Base-by-base conservation (phyloP, 2,329 filamentous ascomycete genomes). In the Lachnellula subtilissima region DNA sequence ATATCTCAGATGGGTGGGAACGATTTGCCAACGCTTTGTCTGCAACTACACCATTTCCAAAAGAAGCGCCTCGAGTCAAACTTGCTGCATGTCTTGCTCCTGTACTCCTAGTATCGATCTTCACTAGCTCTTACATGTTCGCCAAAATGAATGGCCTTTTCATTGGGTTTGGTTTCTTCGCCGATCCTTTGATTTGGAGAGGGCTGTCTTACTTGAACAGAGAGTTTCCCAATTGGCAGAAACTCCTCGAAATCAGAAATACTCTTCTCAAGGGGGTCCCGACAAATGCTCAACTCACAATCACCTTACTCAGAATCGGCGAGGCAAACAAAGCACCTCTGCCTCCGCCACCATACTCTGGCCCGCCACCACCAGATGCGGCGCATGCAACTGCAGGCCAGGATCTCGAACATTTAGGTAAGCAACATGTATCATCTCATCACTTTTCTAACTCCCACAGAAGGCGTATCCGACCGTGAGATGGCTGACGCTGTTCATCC, bases 231-330 rank as follows among this genome's bases (percentile, higher is more conserved):
- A 75, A 85, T 62, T 94, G 89, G 89, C 79, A 89, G 65, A 88
- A 87, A 63, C 75, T 90, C 6, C 75, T 93, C 15, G 85, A 91
- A 65, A 73, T 91, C 11, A 80, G 87, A 57, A 91, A 91, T 69
- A 90, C 87, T 0, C 69, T 94, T 1, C 81, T 96, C 50, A 89
- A 88, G 67, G 89, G 89, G 2, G 85, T 94, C 0, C 91, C 91
- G 0, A 96, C 90, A 1, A 94, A 95, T 67, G 89, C 89, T 3
- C 91, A 96, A 67, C 81, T 95, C 17, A 85, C 89, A 0, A 75
- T 95, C 28, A 95, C 90, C 0, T 78, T 95, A 1, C 82, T 95
- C 11, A 87, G 91, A 5, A 84, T 93, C 32, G 90, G 89, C 42
- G 91, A 95, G 72, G 83, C 82, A 11, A 92, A 92, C 72, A 88